Evolutionary conservation across 495 filamentous ascomycete species (phyloP).

Genomic region (Trichoderma asperelloides): DNA sequence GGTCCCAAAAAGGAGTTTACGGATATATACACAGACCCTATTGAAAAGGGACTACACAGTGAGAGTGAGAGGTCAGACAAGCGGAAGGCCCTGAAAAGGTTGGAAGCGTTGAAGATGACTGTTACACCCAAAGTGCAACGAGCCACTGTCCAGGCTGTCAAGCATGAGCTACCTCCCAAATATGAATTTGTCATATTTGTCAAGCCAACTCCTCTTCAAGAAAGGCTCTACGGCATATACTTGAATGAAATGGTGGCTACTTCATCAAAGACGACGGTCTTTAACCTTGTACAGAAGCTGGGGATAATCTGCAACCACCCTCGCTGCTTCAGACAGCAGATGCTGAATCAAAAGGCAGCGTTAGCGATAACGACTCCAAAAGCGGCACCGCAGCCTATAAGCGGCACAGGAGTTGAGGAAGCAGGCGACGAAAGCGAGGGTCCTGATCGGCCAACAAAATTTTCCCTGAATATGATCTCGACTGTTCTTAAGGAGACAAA

Average conservation of each 20-base stretch:
- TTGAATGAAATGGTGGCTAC: slow-evolving; percentile 23
- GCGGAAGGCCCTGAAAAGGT: slow-evolving; percentile 51
- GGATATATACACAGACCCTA: slow-evolving; percentile 59
- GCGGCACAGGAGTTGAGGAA: neutral
- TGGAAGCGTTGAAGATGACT: slow-evolving; percentile 60
- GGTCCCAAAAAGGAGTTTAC: slow-evolving; percentile 58
- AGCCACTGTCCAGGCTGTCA: slow-evolving; percentile 57
- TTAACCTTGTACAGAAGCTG: slow-evolving; percentile 39
- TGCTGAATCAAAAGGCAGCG: neutral
- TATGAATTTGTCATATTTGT: slow-evolving; percentile 74
- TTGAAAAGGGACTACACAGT: slow-evolving; percentile 55
- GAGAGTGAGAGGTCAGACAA: slow-evolving; percentile 50
- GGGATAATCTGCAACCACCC: slow-evolving; percentile 72
- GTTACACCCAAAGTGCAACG: slow-evolving; percentile 75
- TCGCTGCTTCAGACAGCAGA: slow-evolving; percentile 46
- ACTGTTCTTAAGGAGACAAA: slow-evolving; percentile 21
- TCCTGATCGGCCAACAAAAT: slow-evolving; percentile 13
- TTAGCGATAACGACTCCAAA: neutral
- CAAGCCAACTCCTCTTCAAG: slow-evolving; percentile 59
- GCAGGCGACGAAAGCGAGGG: slow-evolving; percentile 18
- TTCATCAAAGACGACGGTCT: slow-evolving; percentile 15
- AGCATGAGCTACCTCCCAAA: slow-evolving; percentile 57
- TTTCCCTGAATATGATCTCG: slow-evolving; percentile 27
- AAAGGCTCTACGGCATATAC: slow-evolving; percentile 52
- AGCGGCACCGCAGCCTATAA: neutral